Evolutionary conservation across 2,329 filamentous ascomycete genomes (phyloP).

Genomic region (Hymenoscyphus fraxineus): DNA sequence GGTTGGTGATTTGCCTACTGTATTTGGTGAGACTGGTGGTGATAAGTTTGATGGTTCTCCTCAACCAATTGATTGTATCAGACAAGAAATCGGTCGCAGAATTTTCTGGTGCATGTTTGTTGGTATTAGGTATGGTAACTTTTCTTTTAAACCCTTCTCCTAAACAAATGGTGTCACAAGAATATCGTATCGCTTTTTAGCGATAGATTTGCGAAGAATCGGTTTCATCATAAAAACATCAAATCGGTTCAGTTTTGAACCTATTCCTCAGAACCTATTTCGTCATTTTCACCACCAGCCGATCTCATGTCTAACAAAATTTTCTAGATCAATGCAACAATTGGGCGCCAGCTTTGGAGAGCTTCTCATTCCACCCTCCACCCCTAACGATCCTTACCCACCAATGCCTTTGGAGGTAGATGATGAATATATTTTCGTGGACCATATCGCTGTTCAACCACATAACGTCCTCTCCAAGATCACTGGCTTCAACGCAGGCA

Average conservation of each 20-base stretch:
- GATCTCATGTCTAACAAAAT: background rate
- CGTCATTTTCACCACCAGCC: background rate
- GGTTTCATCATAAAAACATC: too few relatives aligned
- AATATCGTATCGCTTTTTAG: constrained; percentile 20
- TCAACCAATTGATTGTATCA: constrained; percentile 57
- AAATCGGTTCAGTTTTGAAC: too few relatives aligned
- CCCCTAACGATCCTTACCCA: constrained; percentile 71
- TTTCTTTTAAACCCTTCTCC: background rate
- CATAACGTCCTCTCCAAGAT: constrained; percentile 65
- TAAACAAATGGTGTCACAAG: too few relatives aligned
- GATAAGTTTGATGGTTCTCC: constrained; percentile 12
- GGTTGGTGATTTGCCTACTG: constrained; percentile 21
- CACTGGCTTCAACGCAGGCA: constrained; percentile 76
- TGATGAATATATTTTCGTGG: constrained; percentile 72
- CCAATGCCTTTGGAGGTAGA: constrained; percentile 78
- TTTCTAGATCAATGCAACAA: constrained; percentile 67
- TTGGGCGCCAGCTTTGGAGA: constrained; percentile 69
- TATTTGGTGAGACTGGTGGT: constrained; percentile 24
- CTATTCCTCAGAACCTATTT: background rate
- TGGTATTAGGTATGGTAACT: constrained; percentile 55
- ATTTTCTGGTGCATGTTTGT: constrained; percentile 84
- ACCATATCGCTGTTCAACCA: constrained; percentile 68
- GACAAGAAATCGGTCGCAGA: constrained; percentile 69
- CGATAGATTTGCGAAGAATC: too few relatives aligned
- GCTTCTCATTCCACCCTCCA: constrained; percentile 71